These are phyloP conservation scores for Metschnikowia bowlesiae DNA, from an alignment of 805 yeast genomes.

Conservation along the genomic window DNA sequence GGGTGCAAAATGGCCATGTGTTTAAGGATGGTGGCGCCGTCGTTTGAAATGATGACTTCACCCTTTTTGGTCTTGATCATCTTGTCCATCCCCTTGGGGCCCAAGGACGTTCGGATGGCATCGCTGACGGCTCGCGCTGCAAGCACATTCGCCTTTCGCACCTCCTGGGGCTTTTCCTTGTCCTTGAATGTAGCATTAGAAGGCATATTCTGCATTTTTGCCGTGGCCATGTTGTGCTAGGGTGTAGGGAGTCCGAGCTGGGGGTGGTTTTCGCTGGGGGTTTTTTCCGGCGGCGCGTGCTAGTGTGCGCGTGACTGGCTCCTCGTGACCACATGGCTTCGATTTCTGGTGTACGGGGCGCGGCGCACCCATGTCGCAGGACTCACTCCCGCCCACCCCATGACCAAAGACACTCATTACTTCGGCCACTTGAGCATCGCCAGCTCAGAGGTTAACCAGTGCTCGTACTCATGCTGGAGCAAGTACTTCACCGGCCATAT, in stretches of 20 bases:
- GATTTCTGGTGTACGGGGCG: slow-evolving; percentile 6
- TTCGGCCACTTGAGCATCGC: slow-evolving; percentile 27
- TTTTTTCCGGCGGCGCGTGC: slow-evolving; percentile 1
- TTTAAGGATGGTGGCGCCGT: slow-evolving; percentile 93
- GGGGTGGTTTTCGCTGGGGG: neutral
- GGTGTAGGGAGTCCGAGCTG: neutral
- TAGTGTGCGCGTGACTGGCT: neutral
- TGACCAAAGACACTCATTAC: slow-evolving; percentile 18
- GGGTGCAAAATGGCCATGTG: slow-evolving; percentile 99
- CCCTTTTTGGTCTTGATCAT: slow-evolving; percentile 95
- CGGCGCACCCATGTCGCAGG: neutral
- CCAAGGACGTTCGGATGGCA: slow-evolving; percentile 90
- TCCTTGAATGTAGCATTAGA: slow-evolving; percentile 88
- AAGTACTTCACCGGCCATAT: slow-evolving; percentile 18
- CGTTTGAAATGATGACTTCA: slow-evolving; percentile 91
- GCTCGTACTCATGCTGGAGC: slow-evolving; percentile 36
- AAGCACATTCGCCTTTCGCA: slow-evolving; percentile 78
- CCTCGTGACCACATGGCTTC: no score
- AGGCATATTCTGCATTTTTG: slow-evolving; percentile 29
- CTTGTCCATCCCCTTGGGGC: slow-evolving; percentile 99
- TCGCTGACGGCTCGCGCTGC: slow-evolving; percentile 96
- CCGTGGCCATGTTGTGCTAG: slow-evolving; percentile 16
- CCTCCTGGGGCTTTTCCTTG: slow-evolving; percentile 93
- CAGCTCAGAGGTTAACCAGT: slow-evolving; percentile 26
- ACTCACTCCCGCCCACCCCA: neutral